These are phyloP conservation scores for Solanum bulbocastanum DNA, from an alignment of 257 asterid species.

Conservation along the genomic window DNA sequence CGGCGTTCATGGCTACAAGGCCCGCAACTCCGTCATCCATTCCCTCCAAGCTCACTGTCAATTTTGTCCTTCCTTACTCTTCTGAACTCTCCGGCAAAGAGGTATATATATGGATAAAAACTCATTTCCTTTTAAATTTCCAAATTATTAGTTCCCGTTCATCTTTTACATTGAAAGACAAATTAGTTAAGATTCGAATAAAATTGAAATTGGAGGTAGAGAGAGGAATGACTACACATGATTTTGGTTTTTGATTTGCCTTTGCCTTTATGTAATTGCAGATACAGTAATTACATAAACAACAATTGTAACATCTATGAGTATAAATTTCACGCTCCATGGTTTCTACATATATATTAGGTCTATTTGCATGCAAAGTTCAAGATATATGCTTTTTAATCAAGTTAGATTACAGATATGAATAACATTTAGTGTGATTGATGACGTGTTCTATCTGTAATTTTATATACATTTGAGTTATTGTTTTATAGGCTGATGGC, in stretches of 20 bases:
- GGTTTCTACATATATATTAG: background rate
- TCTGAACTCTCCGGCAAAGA: conserved; percentile 47
- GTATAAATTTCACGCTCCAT: background rate
- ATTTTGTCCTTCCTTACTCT: conserved; percentile 68
- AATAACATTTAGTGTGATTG: background rate
- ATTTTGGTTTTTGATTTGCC: background rate
- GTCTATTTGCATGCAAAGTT: background rate
- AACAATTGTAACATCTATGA: background rate
- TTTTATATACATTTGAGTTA: background rate
- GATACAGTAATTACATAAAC: background rate
- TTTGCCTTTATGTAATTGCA: background rate
- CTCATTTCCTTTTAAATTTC: background rate
- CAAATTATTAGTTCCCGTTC: background rate
- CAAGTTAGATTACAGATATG: background rate
- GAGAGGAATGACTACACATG: background rate
- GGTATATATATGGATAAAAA: conserved; percentile 18
- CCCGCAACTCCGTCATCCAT: conserved; percentile 58
- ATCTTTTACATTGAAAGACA: background rate
- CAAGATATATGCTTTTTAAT: background rate
- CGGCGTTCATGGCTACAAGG: conserved; percentile 56
- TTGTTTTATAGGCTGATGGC: background rate
- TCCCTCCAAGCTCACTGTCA: conserved; percentile 76
- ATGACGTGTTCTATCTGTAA: background rate
- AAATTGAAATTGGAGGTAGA: background rate
- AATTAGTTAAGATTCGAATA: background rate